A percentile compares a stretch with the other conserved stretches of the same genome.
Evolutionary conservation across 2,329 filamentous ascomycete species (phyloP).

Genomic region (Graphilbum sp.): DNA sequence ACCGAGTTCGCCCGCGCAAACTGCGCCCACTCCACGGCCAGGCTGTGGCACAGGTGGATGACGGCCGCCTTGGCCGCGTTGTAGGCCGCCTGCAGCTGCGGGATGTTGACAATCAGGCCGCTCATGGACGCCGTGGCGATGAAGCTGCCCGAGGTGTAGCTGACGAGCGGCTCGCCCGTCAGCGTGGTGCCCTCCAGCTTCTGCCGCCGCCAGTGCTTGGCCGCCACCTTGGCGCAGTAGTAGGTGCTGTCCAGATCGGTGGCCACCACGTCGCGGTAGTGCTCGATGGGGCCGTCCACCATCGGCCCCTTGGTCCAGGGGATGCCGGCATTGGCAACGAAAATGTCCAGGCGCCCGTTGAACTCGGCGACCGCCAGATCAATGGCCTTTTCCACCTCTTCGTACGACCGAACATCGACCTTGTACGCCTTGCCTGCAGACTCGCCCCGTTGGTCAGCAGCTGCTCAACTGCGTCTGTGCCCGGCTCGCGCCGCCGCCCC

Average conservation of each 20-base stretch:
- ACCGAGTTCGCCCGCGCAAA: constrained; percentile 57
- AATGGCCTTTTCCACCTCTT: constrained; percentile 32
- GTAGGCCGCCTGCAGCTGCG: constrained; percentile 56
- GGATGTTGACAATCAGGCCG: constrained; percentile 61
- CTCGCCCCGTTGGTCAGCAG: no score
- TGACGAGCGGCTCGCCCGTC: constrained; percentile 42
- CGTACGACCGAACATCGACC: constrained; percentile 39
- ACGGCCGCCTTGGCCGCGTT: constrained; percentile 56
- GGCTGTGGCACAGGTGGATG: constrained; percentile 44
- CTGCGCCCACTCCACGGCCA: constrained; percentile 63
- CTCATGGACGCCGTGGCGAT: constrained; percentile 65
- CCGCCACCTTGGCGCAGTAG: constrained; percentile 57
- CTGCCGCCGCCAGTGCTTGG: constrained; percentile 52
- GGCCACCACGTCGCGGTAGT: constrained; percentile 49
- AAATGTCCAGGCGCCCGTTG: constrained; percentile 57
- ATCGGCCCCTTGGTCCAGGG: constrained; percentile 55
- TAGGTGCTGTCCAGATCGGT: constrained; percentile 63
- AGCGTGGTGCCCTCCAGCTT: constrained; percentile 48
- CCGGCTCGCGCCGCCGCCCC: no score
- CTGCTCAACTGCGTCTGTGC: no score
- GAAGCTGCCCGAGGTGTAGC: constrained; percentile 50
- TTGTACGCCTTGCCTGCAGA: constrained; percentile 41
- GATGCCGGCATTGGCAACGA: constrained; percentile 64
- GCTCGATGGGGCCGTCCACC: constrained; percentile 48
- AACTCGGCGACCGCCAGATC: constrained; percentile 44